Evolutionary conservation across 148 eudicot species (phyloP), one percentile per base, ranked within the genome.

Genomic region (Heliosperma pusillum): DNA sequence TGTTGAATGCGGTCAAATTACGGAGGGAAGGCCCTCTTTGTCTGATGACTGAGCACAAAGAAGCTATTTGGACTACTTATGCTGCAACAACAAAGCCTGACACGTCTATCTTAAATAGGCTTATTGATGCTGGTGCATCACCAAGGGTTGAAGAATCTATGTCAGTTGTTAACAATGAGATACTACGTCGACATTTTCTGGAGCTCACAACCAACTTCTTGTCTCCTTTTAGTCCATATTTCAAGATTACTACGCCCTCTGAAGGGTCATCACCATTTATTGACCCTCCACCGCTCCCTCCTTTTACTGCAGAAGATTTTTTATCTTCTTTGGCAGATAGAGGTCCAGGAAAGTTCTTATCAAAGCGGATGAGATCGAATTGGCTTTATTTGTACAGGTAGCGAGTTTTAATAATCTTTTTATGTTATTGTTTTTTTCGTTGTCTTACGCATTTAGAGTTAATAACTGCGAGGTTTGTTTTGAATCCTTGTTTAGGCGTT

Each of bases 91-190:
- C 96, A 57, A 95, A 92, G 82, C 98, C 98, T 20, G 98, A 95
- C 76, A 92, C 97, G 15, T 89, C 98, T 64, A 89, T 95, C 73
- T 85, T 95, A 82, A 95, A 95, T 78, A 89, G 98, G 87, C 96
- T 95, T 60, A 81, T 95, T 66, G 97, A 95, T 90, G 98, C 93
- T 2, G 98, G 98, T 27, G 72, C 93, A 66, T 95, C 96, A 22
- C 90, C 92, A 17, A 84, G 93, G 81, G 89, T 92, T 68, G 98
- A 95, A 84, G 97, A 95, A 80, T 95, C 98, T 29, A 95, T 95
- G 98, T 92, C 96, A 56, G 97, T 95, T 77, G 98, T 95, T 72
- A 95, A 95, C 81, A 95, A 92, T 81, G 98, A 95, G 85, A 95
- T 95, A 81, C 80, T 95, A 47, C 92, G 94, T 59, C 87, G 98